Base-by-base conservation (phyloP, 257 asterid species). In the Phtheirospermum japonicum region DNA sequence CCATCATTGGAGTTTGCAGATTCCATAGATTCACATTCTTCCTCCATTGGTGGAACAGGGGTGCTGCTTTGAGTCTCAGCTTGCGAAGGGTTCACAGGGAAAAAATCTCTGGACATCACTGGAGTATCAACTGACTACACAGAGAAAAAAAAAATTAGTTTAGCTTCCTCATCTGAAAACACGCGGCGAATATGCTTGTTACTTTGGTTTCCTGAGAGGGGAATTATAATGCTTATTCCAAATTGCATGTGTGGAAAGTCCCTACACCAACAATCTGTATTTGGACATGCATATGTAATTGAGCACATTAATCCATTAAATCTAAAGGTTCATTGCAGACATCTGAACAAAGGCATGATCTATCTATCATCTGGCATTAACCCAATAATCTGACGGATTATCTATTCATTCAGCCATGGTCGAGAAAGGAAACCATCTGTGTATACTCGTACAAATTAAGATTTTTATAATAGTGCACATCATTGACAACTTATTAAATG, bases 11-110 rank as follows among this genome's bases (percentile, higher is more conserved):
- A 89, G 76, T 79, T 82, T 31, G 89, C 88, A 33, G 95, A 89
- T 49, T 86, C 97, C 82, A 85, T 77, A 4, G 95, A 89, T 73
- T 93, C 96, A 60, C 81, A 79, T 71, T 85, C 97, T 72, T 93
- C 95, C 1, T 89, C 97, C 70, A 77, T 63, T 52, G 83, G 59
- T 63, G 83, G 68, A 9, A 65, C 53, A 0, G 49, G 80, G 26
- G 74, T 73, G 80, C 76, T 67, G 76, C 79, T 79, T 45, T 75
- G 84, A 2, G 85, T 45, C 69, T 87, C 97, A 0, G 73, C 57
- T 67, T 85, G 84, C 3, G 70, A 74, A 64, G 80, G 80, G 75
- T 83, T 82, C 67, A 61, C 68, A 0, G 83, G 64, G 67, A 87
- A 71, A 62, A 87, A 82, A 30, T 89, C 97, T 64, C 84, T 71